Evolutionary conservation across 2,329 filamentous ascomycete species (phyloP), one percentile per base, ranked within the genome.

Genomic region (Neonectria punicea): DNA sequence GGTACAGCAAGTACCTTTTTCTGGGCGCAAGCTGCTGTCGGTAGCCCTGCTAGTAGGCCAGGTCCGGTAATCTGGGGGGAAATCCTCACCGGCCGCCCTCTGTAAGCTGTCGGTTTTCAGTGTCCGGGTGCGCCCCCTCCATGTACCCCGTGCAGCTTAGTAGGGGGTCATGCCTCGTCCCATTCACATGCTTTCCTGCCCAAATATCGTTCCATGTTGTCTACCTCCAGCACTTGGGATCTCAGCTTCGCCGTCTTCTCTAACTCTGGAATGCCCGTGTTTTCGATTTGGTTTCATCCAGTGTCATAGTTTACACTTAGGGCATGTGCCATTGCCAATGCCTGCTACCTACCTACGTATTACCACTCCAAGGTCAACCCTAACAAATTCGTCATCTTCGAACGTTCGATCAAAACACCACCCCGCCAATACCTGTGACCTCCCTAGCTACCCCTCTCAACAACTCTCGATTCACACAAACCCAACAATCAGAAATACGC

Each of bases 181-280:
- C 61, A 64, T 64, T 64, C 61, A 64, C 55, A 64, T 59, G 61
- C 61, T 64, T 59, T 22, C 44, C 39, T 44, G 43, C 14, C 16
- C 55, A 51, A 56, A 46, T 30, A 64, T 64, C 56, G 53, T 50
- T 28, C 56, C 61, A 64, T 56, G 41, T 50, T 18, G 16, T 44
- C 49, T 44, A 34, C 34, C 34, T 36, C 34, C 10, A 16, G 34
- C 47, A 22, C 25, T 44, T 2, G 22, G 49, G 25, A 56, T 59
- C 51, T 64, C 61, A 59, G 55, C 43, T 53, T 28, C 51, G 25
- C 44, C 61, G 28, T 47, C 28, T 5, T 43, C 49, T 54, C 30
- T 30, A 16, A 25, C 25, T 36, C 32, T 53, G 32, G 39, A 18
- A 32, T 49, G 30, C 14, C 49, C 18, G 18, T 28, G 50, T 63